Percentiles rank a stretch among this genome's conserved stretches.
These are phyloP conservation scores for Sporisorium exsertum DNA, from an alignment of 1,284 basidiomycete species.

Conservation along the genomic window DNA sequence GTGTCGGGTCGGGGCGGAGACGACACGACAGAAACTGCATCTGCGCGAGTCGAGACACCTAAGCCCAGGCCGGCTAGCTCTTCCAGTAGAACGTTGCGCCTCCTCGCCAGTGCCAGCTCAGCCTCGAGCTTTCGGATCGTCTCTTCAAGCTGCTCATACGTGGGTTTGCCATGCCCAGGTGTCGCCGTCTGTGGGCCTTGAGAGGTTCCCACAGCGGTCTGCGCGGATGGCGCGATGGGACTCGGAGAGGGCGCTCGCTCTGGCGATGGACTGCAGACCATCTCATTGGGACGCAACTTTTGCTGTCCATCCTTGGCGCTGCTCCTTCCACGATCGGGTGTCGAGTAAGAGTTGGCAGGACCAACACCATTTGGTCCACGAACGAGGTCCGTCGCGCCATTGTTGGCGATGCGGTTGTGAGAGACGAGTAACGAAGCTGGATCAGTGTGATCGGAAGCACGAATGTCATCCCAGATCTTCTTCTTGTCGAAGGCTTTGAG, in stretches of 20 bases:
- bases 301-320: constrained; percentile 40
- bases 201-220: background rate
- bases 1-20: constrained; percentile 2
- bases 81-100: constrained; percentile 39
- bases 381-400: constrained; percentile 24
- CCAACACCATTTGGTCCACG: constrained; percentile 47
- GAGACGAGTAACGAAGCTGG: constrained; percentile 39
- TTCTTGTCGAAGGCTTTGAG: constrained; percentile 51
- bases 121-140: constrained; percentile 38
- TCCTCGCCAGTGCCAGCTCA: constrained; percentile 38
- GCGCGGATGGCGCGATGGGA: constrained; percentile 1
- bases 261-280: constrained; percentile 41
- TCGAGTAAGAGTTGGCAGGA: constrained; percentile 38
- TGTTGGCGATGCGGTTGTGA: constrained; percentile 39
- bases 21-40: background rate
- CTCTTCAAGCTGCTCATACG: constrained; percentile 46
- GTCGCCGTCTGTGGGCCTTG: background rate
- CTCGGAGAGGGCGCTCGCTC: constrained; percentile 24
- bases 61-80: constrained; percentile 42
- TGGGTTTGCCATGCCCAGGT: constrained; percentile 16
- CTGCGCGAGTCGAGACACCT: constrained; percentile 22
- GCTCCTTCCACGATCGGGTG: constrained; percentile 35
- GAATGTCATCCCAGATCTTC: constrained; percentile 53
- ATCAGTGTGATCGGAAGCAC: constrained; percentile 45
- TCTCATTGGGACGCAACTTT: constrained; percentile 44